phyloP scores from a whole-genome alignment of 2,329 filamentous ascomycete genomes.

The Fusarium musae region DNA sequence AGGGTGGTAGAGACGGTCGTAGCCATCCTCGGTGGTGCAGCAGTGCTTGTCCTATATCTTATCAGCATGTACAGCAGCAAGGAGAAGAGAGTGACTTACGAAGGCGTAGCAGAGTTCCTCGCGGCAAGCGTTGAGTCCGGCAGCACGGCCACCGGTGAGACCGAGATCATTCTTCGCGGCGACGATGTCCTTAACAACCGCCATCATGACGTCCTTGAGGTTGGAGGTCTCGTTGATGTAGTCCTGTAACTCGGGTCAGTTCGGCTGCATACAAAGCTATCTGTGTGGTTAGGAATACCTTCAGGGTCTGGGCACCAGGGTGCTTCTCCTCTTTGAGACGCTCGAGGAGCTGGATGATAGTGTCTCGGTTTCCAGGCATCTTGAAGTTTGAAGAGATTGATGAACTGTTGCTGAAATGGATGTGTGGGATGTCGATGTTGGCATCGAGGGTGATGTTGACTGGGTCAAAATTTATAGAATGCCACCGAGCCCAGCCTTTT shows the following conservation, averaged over 20 bases:
- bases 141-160: not conserved
- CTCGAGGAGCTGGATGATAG: slow-evolving; percentile 12
- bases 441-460: slow-evolving; percentile 8
- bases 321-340: slow-evolving; percentile 2
- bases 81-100: not conserved
- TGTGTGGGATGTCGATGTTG: not conserved
- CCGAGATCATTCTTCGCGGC: slow-evolving; percentile 18
- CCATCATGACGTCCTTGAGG: slow-evolving; percentile 28
- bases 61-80: not conserved
- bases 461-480: not conserved
- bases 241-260: slow-evolving; percentile 8
- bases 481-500: not conserved
- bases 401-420: not conserved
- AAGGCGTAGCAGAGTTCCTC: slow-evolving; percentile 17
- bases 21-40: not conserved
- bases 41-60: slow-evolving; percentile 25
- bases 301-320: not conserved
- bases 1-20: slow-evolving; percentile 22
- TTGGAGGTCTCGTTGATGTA: slow-evolving; percentile 26
- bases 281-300: not conserved
- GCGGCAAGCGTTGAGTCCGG: slow-evolving; percentile 19
- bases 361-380: not conserved
- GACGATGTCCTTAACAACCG: slow-evolving; percentile 31
- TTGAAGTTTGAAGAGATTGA: not conserved
- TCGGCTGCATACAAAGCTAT: not conserved